Evolutionary conservation across 2,329 filamentous ascomycete genomes (phyloP).

Genomic region (Ramularia collo-cygni): DNA sequence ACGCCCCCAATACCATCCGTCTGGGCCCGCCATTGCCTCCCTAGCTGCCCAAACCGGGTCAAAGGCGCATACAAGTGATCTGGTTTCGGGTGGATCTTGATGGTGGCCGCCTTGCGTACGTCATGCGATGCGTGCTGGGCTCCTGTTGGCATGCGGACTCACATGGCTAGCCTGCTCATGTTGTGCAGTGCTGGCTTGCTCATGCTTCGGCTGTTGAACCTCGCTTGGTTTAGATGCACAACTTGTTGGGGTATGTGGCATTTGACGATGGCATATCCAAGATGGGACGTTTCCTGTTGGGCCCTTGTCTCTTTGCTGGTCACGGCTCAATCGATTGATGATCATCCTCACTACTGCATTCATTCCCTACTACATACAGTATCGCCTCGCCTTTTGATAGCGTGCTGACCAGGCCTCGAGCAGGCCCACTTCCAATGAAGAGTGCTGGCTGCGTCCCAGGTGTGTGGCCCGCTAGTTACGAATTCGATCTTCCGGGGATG

Average conservation of each 20-base stretch:
- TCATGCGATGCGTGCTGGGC: no score
- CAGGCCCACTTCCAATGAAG: no score
- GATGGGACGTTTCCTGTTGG: conserved; percentile 8
- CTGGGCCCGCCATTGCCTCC: not conserved
- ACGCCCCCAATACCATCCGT: not conserved
- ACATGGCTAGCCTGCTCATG: conserved; percentile 18
- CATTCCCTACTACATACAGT: no score
- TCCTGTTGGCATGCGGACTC: conserved; percentile 3
- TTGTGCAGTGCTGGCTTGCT: conserved; percentile 8
- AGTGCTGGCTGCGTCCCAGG: conserved; percentile 8
- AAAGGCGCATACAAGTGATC: conserved; percentile 3
- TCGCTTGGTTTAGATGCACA: conserved; percentile 3
- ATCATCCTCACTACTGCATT: no score
- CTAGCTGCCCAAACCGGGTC: conserved; percentile 2
- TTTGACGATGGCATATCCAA: conserved; percentile 12
- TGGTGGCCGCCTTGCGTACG: no score
- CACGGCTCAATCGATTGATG: no score
- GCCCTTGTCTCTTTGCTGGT: no score
- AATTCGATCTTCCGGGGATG: conserved; percentile 15
- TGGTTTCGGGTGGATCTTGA: no score
- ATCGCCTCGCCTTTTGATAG: no score
- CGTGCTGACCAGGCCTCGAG: no score
- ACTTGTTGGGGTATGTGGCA: conserved; percentile 10
- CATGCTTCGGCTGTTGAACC: conserved; percentile 6
- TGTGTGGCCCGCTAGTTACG: conserved; percentile 10